Evolutionary conservation across 139 green algal genomes (phyloP), one percentile per base, ranked within the genome.

Genomic region (Nannochloris sp.): DNA sequence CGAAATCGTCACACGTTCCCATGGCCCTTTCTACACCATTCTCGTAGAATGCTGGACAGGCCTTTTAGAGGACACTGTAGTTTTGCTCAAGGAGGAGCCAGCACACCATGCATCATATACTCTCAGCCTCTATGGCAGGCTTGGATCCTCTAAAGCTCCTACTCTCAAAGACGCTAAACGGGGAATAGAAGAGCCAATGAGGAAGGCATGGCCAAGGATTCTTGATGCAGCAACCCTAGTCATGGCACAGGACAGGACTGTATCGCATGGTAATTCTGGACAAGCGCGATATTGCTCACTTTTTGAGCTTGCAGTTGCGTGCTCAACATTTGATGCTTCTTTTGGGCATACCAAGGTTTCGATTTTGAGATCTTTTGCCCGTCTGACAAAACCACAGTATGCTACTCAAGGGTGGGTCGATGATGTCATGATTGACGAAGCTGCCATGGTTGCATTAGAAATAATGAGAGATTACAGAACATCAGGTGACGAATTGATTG

Each of bases 1-100:
- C 2, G 25, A 61, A 7, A 31, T 71, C n/a, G 58, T 84, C 14
- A 48, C 18, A 9, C n/a, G 51, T n/a, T 62, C 75, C 3, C 77
- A 84, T 44, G 44, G 19, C 10, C 77, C 74, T 7, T 63, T 73
- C 43, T 21, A 40, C 3, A 61, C 51, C 44, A 43, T 73, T 53
- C 44, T 77, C 23, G 25, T 69, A 29, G 49, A 61, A 31, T 57
- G 49, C 44, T 72, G 70, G 64, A 34, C 60, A 3, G 64, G 64
- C 31, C 59, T 88, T 60, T 62, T 91, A 12, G 62, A 81, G 29
- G 84, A 91, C 67, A 72, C 75, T 29, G 73, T 63, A 3, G 69
- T 83, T 21, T 60, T 89, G 19, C 63, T 31, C 62, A 75, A 67
- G 40, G 5, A 44, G 62, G 46, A 18, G 6, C 46, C 12, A 54